A percentile compares a stretch with the other conserved stretches of the same genome.
Conservation (phyloP, 2,329 filamentous ascomycete species). For the Calonectria pseudoturangicola region DNA sequence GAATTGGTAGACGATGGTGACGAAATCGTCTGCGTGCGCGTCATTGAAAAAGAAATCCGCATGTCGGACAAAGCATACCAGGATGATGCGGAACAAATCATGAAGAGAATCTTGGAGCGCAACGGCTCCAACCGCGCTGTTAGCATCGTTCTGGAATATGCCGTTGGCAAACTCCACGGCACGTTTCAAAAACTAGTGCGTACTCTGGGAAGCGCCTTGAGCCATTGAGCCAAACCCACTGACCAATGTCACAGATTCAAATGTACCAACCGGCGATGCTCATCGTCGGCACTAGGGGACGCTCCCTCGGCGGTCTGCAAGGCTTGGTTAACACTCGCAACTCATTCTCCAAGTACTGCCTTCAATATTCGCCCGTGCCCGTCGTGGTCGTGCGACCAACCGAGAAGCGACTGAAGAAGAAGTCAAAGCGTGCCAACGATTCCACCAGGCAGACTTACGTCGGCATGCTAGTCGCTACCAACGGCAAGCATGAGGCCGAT, state of each 20-base stretch:
- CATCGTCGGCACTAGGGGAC: conserved; percentile 90
- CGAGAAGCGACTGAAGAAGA: conserved; percentile 92
- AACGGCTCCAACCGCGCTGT: conserved; percentile 88
- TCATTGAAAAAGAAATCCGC: conserved; percentile 88
- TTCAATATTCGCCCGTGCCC: conserved; percentile 94
- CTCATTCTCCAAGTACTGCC: conserved; percentile 94
- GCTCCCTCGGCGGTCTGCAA: conserved; percentile 89
- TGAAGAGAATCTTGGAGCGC: conserved; percentile 85
- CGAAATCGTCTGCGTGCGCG: conserved; percentile 92
- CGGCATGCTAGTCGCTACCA: conserved; percentile 81
- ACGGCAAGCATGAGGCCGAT: conserved; percentile 75
- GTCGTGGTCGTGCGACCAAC: conserved; percentile 94
- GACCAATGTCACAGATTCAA: conserved; percentile 77
- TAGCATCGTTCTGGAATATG: conserved; percentile 89
- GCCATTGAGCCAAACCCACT: background rate
- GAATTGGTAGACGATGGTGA: conserved; percentile 95
- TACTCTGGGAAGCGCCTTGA: background rate
- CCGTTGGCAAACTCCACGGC: conserved; percentile 90
- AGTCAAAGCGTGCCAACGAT: conserved; percentile 87
- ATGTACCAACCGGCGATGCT: conserved; percentile 94
- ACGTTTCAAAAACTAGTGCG: conserved; percentile 93
- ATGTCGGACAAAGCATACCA: conserved; percentile 83
- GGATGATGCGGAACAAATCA: conserved; percentile 82
- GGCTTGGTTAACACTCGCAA: conserved; percentile 85
- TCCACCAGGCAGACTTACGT: conserved; percentile 85